Evolutionary conservation across 2,329 filamentous ascomycete genomes (phyloP).

Genomic region (Elsinoe perseae): DNA sequence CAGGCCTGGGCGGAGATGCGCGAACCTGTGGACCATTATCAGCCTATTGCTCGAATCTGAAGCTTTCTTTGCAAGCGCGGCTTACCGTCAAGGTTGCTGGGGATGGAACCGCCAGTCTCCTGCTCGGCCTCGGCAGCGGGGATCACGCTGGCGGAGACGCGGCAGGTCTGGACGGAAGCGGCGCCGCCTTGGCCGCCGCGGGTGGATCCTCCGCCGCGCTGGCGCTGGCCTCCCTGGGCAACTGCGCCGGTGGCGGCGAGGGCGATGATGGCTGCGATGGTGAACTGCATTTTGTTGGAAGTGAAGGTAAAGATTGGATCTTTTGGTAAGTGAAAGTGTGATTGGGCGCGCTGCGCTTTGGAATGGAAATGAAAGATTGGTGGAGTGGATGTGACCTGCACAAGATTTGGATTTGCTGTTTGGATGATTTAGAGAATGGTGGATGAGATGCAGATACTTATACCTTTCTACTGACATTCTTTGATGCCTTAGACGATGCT

Average conservation of each 20-base stretch:
- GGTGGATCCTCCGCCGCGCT: not conserved
- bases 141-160: slow-evolving; percentile 1
- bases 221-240: not conserved
- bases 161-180: not conserved
- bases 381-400: not conserved
- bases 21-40: not conserved
- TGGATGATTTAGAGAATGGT: not conserved
- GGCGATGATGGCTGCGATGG: slow-evolving; percentile 3
- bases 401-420: slow-evolving; percentile 5
- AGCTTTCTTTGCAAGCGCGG: not conserved
- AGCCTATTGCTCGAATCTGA: not conserved
- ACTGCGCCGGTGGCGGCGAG: slow-evolving; percentile 1
- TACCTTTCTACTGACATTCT: not conserved
- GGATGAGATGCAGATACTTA: not conserved
- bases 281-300: slow-evolving; percentile 2
- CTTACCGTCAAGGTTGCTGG: slow-evolving; percentile 5
- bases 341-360: not conserved
- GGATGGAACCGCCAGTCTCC: not conserved
- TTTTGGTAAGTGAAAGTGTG: slow-evolving; percentile 1
- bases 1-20: slow-evolving; percentile 11
- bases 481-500: slow-evolving; percentile 1
- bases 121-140: not conserved
- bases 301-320: not conserved
- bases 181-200: not conserved
- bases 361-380: slow-evolving; percentile 3